Percentiles rank a stretch among this genome's conserved stretches.
Conservation (phyloP, 495 filamentous ascomycete genomes). For the Barbatosphaeria neglecta region DNA sequence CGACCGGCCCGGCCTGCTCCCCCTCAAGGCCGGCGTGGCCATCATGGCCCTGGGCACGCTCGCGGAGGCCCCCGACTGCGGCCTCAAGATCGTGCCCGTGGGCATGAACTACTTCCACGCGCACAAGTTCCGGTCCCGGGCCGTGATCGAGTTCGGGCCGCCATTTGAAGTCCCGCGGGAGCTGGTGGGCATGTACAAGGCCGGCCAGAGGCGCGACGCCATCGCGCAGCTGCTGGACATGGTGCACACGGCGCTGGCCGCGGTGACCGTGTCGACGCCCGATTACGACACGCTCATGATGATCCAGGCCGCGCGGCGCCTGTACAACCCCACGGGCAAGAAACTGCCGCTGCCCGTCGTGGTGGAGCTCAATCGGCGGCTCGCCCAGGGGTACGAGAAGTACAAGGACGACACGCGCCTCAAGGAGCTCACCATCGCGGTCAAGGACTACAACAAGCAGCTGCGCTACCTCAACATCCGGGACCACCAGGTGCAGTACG, state of each 20-base stretch:
- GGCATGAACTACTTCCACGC: constrained; percentile 99
- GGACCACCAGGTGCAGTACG: constrained; percentile 94
- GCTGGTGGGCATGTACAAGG: constrained; percentile 75
- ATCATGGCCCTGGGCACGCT: constrained; percentile 95
- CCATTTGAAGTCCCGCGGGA: constrained; percentile 74
- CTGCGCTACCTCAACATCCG: constrained; percentile 75
- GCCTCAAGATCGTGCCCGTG: constrained; percentile 96
- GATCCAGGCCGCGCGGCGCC: constrained; percentile 84
- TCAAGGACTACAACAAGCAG: constrained; percentile 80
- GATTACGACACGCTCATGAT: constrained; percentile 98
- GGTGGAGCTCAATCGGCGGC: constrained; percentile 87
- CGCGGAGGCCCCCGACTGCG: constrained; percentile 76
- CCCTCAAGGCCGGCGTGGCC: constrained; percentile 93
- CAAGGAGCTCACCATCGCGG: constrained; percentile 61
- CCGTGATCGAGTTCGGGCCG: constrained; percentile 89
- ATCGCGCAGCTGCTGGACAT: constrained; percentile 72
- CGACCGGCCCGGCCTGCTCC: constrained; percentile 85
- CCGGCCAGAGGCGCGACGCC: constrained; percentile 70
- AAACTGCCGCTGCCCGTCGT: constrained; percentile 90
- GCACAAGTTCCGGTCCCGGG: constrained; percentile 94
- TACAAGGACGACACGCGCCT: constrained; percentile 90
- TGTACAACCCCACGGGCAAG: constrained; percentile 91
- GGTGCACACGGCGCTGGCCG: constrained; percentile 70
- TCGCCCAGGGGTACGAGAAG: constrained; percentile 82
- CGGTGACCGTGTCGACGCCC: constrained; percentile 86